Base-by-base conservation (phyloP, 768 basidiomycete genomes). In the Suillus subalutaceus region DNA sequence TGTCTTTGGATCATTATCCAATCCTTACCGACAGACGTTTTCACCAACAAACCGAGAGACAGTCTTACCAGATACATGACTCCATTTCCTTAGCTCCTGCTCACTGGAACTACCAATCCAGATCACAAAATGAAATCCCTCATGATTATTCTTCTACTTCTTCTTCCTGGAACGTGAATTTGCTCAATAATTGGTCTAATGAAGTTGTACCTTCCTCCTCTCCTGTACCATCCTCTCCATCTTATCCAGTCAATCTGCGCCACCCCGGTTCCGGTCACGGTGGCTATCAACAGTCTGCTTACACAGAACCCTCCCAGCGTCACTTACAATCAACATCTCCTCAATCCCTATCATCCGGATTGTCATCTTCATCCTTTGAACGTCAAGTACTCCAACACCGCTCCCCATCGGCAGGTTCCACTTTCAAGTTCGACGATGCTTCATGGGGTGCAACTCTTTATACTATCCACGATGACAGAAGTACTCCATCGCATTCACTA, bases 1-100 rank as follows among this genome's bases (percentile, higher is more conserved):
- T 77, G 77, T 77, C 76, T 0, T 66, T 77, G 70, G 75, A 77
- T 77, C 75, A 77, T 35, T 76, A 78, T 26, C 63, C 75, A 60
- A 48, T 77, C n/a, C 75, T 77, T 53, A 7, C 72, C 9, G 76
- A 77, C 10, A 71, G 77, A 67, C 76, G 76, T 65, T 77, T 77
- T 37, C 75, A 26, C 26, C 26, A 78, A 52, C 70, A 62, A 67
- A 62, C 63, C 63, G 75, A 76, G 30, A 67, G 77, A 63, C 13
- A 63, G 4, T 68, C 75, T 0, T 75, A 72, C 68, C 55, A 69
- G 2, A 1, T 65, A n/a, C 73, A 72, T 40, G 73, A 76, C 67
- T 58, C 65, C 62, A 65, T 74, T 63, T 48, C 77, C 16, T 66
- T 65, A 1, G 55, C 73, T 46, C 2, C 69, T 0, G 55, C 74